Conservation (phyloP, 2,329 filamentous ascomycete species). For the Beauveria pseudobassiana region DNA sequence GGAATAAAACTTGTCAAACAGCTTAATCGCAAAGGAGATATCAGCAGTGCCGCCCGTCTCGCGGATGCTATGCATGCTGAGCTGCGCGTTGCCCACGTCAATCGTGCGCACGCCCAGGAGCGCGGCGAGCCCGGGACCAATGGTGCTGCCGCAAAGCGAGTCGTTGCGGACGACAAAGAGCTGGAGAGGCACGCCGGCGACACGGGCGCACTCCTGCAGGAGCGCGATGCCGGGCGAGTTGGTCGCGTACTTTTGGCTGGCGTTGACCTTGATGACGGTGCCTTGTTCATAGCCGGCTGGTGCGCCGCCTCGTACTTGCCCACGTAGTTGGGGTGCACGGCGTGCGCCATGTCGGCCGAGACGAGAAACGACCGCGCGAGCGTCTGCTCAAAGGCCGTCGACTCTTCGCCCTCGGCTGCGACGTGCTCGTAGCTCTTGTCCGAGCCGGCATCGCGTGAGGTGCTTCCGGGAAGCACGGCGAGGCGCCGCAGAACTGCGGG, state of each 20-base stretch:
- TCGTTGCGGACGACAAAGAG: conserved; percentile 96
- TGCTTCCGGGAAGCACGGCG: conserved; percentile 64
- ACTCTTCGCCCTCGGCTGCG: conserved; percentile 49
- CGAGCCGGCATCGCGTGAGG: conserved; percentile 57
- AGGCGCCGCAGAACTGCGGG: conserved; percentile 81
- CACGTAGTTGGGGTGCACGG: conserved; percentile 89
- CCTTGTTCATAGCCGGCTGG: conserved; percentile 91
- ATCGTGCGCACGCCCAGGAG: conserved; percentile 80
- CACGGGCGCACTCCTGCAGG: conserved; percentile 75
- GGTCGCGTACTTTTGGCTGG: conserved; percentile 93
- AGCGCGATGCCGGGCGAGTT: conserved; percentile 93
- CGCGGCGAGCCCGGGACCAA: conserved; percentile 92
- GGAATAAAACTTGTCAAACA: conserved; percentile 84
- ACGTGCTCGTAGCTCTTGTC: conserved; percentile 52
- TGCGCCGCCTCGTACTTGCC: conserved; percentile 88
- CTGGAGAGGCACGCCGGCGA: conserved; percentile 76
- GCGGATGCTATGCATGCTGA: conserved; percentile 95
- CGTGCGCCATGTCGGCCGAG: conserved; percentile 96
- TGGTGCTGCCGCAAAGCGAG: conserved; percentile 88
- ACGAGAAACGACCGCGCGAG: conserved; percentile 86
- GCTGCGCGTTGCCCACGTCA: conserved; percentile 87
- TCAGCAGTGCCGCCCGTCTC: conserved; percentile 87
- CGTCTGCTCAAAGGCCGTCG: conserved; percentile 89
- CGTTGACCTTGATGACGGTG: conserved; percentile 95
- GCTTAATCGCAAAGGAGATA: conserved; percentile 73